Percentiles rank a stretch among this genome's conserved stretches.
These are phyloP conservation scores for Hericium alpestre DNA, from an alignment of 768 basidiomycete species.

Conservation along the genomic window DNA sequence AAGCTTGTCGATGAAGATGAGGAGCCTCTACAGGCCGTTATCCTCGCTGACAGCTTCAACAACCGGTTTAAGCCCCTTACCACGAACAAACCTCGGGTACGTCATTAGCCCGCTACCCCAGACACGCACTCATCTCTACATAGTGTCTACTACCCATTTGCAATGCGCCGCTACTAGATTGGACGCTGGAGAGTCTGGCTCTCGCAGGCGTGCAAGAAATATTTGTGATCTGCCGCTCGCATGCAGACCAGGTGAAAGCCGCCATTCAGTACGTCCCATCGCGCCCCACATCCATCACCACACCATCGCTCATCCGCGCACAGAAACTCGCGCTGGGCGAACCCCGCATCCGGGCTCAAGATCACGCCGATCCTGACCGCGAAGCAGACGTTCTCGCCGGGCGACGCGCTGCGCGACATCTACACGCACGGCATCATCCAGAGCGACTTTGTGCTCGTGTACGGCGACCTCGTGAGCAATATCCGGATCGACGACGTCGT, in stretches of 20 bases:
- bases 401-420: slow-evolving; percentile 89
- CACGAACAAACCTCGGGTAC: slow-evolving; percentile 73
- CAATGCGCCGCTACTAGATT: slow-evolving; percentile 86
- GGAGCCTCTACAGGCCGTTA: slow-evolving; percentile 85
- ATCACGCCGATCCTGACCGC: slow-evolving; percentile 80
- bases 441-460: slow-evolving; percentile 83
- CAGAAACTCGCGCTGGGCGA: slow-evolving; percentile 81
- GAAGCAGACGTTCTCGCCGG: slow-evolving; percentile 78
- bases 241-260: slow-evolving; percentile 74
- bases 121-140: slow-evolving; percentile 8
- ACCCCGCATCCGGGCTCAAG: slow-evolving; percentile 65
- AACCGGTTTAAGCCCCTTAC: slow-evolving; percentile 88
- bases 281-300: neutral
- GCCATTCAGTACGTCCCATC: slow-evolving; percentile 61
- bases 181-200: slow-evolving; percentile 93
- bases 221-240: slow-evolving; percentile 88
- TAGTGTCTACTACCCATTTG: slow-evolving; percentile 90
- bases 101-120: slow-evolving; percentile 17
- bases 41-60: slow-evolving; percentile 95
- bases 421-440: slow-evolving; percentile 87
- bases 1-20: slow-evolving; percentile 63
- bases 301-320: slow-evolving; percentile 1
- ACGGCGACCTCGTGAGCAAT: slow-evolving; percentile 89
- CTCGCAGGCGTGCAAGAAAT: slow-evolving; percentile 95
- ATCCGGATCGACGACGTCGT: slow-evolving; percentile 85